These are phyloP conservation scores for Macrophomina tecta DNA, from an alignment of 2,329 filamentous ascomycete genomes.

Conservation along the genomic window DNA sequence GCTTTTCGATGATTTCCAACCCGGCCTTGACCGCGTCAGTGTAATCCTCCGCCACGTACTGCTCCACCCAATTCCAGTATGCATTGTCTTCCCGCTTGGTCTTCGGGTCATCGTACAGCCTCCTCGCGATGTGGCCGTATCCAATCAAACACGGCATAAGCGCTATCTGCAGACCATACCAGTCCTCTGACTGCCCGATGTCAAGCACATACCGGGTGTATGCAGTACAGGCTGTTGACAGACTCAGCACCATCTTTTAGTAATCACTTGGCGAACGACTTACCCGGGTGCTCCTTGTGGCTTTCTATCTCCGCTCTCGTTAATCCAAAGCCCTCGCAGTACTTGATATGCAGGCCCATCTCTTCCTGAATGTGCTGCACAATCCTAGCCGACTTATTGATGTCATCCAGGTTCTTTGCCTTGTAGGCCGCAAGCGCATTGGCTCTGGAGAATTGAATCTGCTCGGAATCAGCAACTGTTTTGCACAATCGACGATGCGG, in stretches of 20 bases:
- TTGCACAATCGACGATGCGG: background rate
- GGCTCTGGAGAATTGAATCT: conserved; percentile 87
- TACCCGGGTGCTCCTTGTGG: conserved; percentile 76
- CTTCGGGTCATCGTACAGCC: conserved; percentile 68
- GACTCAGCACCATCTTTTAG: conserved; percentile 12
- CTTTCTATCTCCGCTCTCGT: conserved; percentile 73
- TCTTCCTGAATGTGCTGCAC: conserved; percentile 80
- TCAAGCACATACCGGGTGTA: conserved; percentile 90
- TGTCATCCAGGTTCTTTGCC: conserved; percentile 66
- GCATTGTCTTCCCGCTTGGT: conserved; percentile 68
- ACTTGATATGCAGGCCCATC: conserved; percentile 79
- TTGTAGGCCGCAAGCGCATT: conserved; percentile 89
- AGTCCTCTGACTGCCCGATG: conserved; percentile 85
- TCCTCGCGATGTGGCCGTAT: conserved; percentile 78
- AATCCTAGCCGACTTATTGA: conserved; percentile 66
- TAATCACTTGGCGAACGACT: background rate
- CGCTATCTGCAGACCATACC: conserved; percentile 83
- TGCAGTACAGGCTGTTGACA: conserved; percentile 69
- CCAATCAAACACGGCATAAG: conserved; percentile 89
- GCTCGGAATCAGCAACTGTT: background rate
- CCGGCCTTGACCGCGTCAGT: conserved; percentile 72
- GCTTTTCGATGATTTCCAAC: conserved; percentile 74
- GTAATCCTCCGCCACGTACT: conserved; percentile 85
- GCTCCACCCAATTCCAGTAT: conserved; percentile 92
- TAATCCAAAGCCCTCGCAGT: conserved; percentile 82